Base-by-base conservation (phyloP, 768 basidiomycete species). In the Pulveroboletus sp. region DNA sequence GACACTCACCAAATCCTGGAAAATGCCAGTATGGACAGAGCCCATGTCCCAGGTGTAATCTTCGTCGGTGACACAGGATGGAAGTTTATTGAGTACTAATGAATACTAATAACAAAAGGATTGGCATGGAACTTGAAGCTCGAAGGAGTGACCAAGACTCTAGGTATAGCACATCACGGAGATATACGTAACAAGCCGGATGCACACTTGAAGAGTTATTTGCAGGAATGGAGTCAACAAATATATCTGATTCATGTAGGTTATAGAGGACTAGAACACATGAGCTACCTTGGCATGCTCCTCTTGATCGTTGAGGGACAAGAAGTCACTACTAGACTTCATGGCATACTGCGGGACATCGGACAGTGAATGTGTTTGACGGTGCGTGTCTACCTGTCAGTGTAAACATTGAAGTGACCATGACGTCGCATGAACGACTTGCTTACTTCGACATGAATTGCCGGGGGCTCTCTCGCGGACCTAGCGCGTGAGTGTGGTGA, bases 391-490 rank as follows among this genome's bases (percentile, higher is more conserved):
- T 49, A 67, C 69, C 64, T 66, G 50, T 5, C 4, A 11, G 35
- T 32, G 43, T 17, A 14, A 30, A 45, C 47, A 21, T 53, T 52
- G 44, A 49, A 33, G 45, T 11, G 37, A 43, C 35, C 35, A 36
- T 21, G 9, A 21, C 14, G 6, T 3, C 21, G 10, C n/a, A 17
- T 28, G 10, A 8, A 26, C 14, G 24, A 45, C 53, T 31, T 21
- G 52, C 65, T 40, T 28, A 71, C 71, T 60, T 71, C 71, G 27
- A 71, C 69, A 30, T 69, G 69, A 18, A 71, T 58, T 7, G 60
- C 43, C n/a, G 60, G 39, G 4, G 52, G 47, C 42, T 57, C 56
- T 50, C 59, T 55, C 43, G 50, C 11, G 14, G 51, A 38, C 39
- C 58, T 53, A 4, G 52, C 39, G 30, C 59, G 63, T 35, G 59